Conservation (phyloP, 2,329 filamentous ascomycete genomes). For the Boeremia exigua region DNA sequence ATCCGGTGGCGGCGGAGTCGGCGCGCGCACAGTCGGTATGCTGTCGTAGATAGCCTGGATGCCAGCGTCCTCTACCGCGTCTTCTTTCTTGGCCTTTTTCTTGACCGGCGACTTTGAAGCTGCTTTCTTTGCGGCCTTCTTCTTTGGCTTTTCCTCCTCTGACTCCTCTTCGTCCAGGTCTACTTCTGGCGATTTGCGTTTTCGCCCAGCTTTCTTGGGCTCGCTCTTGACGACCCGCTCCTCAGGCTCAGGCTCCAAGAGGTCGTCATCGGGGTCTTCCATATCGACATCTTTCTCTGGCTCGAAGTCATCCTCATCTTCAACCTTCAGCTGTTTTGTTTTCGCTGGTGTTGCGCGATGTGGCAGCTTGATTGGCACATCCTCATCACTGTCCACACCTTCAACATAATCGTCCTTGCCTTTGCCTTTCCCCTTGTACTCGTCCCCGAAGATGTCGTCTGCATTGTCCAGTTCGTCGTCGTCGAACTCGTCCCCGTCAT, state of each 20-base stretch:
- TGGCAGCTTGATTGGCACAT: constrained; percentile 37
- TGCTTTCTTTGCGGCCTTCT: constrained; percentile 51
- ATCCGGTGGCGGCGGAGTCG: constrained; percentile 78
- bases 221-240: constrained; percentile 49
- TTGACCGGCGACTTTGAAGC: constrained; percentile 59
- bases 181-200: constrained; percentile 64
- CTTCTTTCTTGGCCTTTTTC: constrained; percentile 69
- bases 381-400: constrained; percentile 36
- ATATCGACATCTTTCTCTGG: constrained; percentile 59
- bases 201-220: constrained; percentile 52
- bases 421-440: constrained; percentile 67
- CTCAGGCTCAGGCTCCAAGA: constrained; percentile 53
- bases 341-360: constrained; percentile 47
- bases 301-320: constrained; percentile 51
- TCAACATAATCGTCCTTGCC: constrained; percentile 76
- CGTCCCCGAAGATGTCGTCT: constrained; percentile 85
- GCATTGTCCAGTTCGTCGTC: constrained; percentile 61
- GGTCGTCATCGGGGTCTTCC: constrained; percentile 58
- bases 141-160: constrained; percentile 65
- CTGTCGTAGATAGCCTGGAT: constrained; percentile 87
- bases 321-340: constrained; percentile 54
- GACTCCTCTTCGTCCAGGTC: constrained; percentile 61
- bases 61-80: constrained; percentile 69
- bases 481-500: constrained; percentile 63
- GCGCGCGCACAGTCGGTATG: constrained; percentile 81